Percentiles rank a stretch among this genome's conserved stretches.
phyloP scores from a whole-genome alignment of 192 early-diverging fungal species.

The Backusella psychrophila region DNA sequence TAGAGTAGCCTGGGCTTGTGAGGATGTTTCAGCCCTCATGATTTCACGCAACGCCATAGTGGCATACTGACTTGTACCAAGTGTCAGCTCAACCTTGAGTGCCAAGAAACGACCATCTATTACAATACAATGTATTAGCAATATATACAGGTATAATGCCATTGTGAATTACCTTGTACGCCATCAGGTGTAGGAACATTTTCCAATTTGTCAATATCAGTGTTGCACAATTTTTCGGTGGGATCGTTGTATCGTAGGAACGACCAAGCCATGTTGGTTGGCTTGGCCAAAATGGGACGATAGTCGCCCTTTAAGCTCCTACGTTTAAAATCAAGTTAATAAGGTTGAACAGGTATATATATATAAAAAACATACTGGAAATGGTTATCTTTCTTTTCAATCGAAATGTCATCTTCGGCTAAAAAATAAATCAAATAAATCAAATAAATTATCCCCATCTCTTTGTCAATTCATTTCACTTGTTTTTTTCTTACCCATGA shows the following conservation, averaged over 20 bases:
- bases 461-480: not conserved
- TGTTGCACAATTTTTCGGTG: conserved; percentile 50
- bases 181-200: conserved; percentile 40
- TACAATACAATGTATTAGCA: not conserved
- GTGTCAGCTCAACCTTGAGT: conserved; percentile 71
- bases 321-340: not conserved
- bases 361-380: conserved; percentile 14
- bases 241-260: conserved; percentile 68
- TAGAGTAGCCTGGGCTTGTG: conserved; percentile 12
- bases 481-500: conserved; percentile 53
- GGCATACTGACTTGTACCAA: conserved; percentile 86
- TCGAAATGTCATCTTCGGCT: conserved; percentile 15
- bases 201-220: conserved; percentile 63
- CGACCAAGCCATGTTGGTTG: conserved; percentile 58
- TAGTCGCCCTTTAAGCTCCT: conserved; percentile 60
- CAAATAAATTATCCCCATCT: not conserved
- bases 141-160: not conserved
- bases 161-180: conserved; percentile 16
- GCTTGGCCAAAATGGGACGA: conserved; percentile 58
- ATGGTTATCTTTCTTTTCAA: not conserved
- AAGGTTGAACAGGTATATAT: not conserved
- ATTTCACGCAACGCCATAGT: conserved; percentile 97
- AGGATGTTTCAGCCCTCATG: conserved; percentile 40
- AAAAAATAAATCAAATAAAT: not conserved
- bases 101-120: conserved; percentile 68